phyloP scores from a whole-genome alignment of 2,329 filamentous ascomycete species.

The Fusarium compactum region DNA sequence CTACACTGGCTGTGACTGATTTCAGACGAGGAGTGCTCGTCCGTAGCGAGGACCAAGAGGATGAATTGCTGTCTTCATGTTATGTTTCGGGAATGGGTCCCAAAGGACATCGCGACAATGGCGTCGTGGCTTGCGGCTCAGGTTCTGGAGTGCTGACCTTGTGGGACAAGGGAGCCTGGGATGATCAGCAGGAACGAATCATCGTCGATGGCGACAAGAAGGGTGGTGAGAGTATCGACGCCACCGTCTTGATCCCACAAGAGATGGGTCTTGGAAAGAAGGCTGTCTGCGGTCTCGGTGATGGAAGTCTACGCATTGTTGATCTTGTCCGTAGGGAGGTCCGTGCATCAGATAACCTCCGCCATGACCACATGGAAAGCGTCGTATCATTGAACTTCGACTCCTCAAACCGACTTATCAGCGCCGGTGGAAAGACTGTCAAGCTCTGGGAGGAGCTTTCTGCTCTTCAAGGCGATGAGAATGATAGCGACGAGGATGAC shows the following conservation, averaged over 20 bases:
- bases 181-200: conserved; percentile 92
- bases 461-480: conserved; percentile 59
- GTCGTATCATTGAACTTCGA: conserved; percentile 88
- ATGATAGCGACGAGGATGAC: conserved; percentile 50
- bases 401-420: conserved; percentile 86
- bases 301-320: conserved; percentile 83
- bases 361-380: conserved; percentile 88
- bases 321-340: conserved; percentile 81
- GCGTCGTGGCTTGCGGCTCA: conserved; percentile 80
- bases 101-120: conserved; percentile 73
- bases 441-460: conserved; percentile 92
- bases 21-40: conserved; percentile 86
- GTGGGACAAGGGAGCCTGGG: conserved; percentile 96
- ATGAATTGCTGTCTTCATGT: conserved; percentile 85
- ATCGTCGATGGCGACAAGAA: conserved; percentile 72
- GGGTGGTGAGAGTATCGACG: conserved; percentile 81
- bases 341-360: conserved; percentile 67
- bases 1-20: conserved; percentile 90
- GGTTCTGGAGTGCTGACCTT: conserved; percentile 86
- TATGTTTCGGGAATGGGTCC: conserved; percentile 83
- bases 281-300: conserved; percentile 83
- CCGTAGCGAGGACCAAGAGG: conserved; percentile 93
- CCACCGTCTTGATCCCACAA: conserved; percentile 78
- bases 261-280: conserved; percentile 77
- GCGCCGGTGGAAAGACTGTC: conserved; percentile 84